phyloP scores from a whole-genome alignment of 1,284 basidiomycete species.

The Fomitopsis palustris region DNA sequence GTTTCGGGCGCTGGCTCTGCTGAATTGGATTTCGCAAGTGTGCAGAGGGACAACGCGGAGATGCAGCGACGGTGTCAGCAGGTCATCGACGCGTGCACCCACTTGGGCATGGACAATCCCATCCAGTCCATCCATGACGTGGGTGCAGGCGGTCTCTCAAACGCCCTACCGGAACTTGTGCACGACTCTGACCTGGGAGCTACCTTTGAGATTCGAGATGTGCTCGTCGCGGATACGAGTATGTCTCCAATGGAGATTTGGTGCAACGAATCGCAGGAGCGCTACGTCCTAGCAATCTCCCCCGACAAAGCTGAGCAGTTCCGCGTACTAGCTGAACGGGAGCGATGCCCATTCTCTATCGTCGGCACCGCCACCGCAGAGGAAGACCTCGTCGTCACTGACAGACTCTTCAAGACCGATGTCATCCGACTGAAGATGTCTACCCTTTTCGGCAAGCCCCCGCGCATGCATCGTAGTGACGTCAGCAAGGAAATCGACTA shows the following conservation, averaged over 20 bases:
- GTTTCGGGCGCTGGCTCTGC: constrained; percentile 85
- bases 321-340: constrained; percentile 77
- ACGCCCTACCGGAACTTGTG: constrained; percentile 95
- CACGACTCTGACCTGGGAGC: constrained; percentile 93
- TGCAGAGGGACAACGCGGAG: constrained; percentile 97
- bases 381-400: constrained; percentile 86
- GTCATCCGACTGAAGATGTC: constrained; percentile 93
- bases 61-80: constrained; percentile 98
- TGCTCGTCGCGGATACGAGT: constrained; percentile 86
- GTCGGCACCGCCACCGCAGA: constrained; percentile 86
- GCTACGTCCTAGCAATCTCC: constrained; percentile 90
- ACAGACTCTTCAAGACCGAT: constrained; percentile 76
- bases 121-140: constrained; percentile 98
- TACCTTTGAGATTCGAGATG: constrained; percentile 91
- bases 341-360: constrained; percentile 90
- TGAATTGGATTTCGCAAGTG: constrained; percentile 95
- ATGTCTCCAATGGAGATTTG: constrained; percentile 99
- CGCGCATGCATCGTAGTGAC: constrained; percentile 84
- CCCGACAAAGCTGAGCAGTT: constrained; percentile 61
- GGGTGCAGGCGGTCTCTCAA: constrained; percentile 94
- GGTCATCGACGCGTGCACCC: constrained; percentile 91
- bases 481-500: constrained; percentile 48
- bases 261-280: constrained; percentile 99
- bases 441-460: constrained; percentile 95
- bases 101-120: constrained; percentile 67